Evolutionary conservation across 192 early-diverging fungal species (phyloP), one percentile per base, ranked within the genome.

Genomic region (Backusella psychrophila): DNA sequence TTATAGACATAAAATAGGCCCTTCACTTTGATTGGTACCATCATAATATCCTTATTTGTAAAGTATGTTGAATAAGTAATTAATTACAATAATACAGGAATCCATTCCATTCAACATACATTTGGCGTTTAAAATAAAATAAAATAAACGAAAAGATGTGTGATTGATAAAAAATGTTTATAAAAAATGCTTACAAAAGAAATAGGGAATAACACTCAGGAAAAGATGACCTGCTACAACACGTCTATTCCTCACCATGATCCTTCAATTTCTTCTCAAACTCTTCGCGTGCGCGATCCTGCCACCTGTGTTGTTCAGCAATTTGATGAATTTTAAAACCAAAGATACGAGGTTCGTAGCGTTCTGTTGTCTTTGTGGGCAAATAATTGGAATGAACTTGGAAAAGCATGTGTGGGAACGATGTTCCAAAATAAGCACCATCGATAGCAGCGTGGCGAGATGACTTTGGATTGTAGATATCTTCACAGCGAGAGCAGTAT

Each of bases 361-460:
- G 91, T 66, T 95, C 94, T 23, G 87, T 88, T 29, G 88, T 83
- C 76, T 93, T 93, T 0, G 87, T 81, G n/a, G 95, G 96, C 72
- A 93, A 80, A 41, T 95, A 82, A 66, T 91, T 86, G 38, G 95
- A 92, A 80, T 96, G 96, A 46, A 91, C 89, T 84, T 97, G 95
- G 75, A 99, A 88, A 42, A 99, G 85, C 88, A 98, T 93, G 77
- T 98, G 96, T 49, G 97, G 96, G 85, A 99, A 94, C 23, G 93
- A 94, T 29, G 95, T 97, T 6, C 96, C 96, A 84, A 96, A 99
- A 78, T 96, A 97, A 7, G 98, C 96, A 33, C 98, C 97, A 78
- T 98, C 98, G 42, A 98, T 91, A 14, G 85, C 82, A 3, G 88
- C 87, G 81, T 98, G 95, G 53, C 91, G 88, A 59, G 91, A 85